Evolutionary conservation across 495 filamentous ascomycete genomes (phyloP), one percentile per base, ranked within the genome.

Genomic region (Aspergillus sclerotiicarbonarius): DNA sequence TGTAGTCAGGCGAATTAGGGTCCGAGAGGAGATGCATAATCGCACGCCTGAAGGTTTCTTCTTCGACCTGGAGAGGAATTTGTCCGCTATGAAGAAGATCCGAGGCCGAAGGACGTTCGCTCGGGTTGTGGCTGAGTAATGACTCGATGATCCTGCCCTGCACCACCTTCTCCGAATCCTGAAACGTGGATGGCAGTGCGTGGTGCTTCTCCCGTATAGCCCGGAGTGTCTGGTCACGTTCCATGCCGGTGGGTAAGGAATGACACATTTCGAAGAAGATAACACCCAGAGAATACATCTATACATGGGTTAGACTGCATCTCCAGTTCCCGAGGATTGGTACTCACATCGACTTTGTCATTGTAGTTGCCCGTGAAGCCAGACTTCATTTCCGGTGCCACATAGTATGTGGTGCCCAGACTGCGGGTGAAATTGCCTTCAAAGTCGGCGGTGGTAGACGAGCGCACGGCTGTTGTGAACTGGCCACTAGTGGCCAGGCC

Each of bases 181-280:
- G 80, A 70, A 96, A 96, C 32, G 89, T 86, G 1, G 76, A 35
- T 2, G 94, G 94, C 41, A 98, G 81, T 7, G 65, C 70, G 45
- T 88, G 84, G 16, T 87, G 75, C 37, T 82, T 82, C 60, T 88
- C 80, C 25, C 93, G 82, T 12, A 98, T 77, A 44, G 80, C 74
- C 53, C 87, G 80, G 15, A 97, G 73, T 9, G 89, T 87, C 54
- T 87, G 75, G 20, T 89, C 90, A 33, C 95, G 84, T 71, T 98
- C 91, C 92, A 98, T 98, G 0, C 85, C 88, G 1, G 89, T 85
- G 50, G 87, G 85, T 3, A 95, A 78, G 29, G 86, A 79, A 63
- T 92, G 86, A 60, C 89, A 94, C 93, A 98, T 98, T 69, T 98
- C 94, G 62, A 98, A 96, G 72, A 98, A 96, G 56, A 98, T 98